These are phyloP conservation scores for Jaltomata sinuosa DNA, from an alignment of 257 asterid genomes.

Conservation along the genomic window DNA sequence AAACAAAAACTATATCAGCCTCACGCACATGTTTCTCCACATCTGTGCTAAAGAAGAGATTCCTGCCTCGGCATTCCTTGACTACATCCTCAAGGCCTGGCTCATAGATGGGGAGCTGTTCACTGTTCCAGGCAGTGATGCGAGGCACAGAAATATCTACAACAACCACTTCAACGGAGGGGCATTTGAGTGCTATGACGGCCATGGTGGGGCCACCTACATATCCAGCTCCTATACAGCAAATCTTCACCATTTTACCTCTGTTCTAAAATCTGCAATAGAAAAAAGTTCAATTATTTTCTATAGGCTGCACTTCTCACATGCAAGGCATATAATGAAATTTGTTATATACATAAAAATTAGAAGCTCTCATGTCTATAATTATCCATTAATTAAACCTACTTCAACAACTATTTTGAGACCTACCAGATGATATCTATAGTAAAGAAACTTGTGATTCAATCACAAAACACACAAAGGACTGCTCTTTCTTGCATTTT, in stretches of 20 bases:
- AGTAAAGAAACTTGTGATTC: not conserved
- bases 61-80: conserved; percentile 53
- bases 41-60: conserved; percentile 50
- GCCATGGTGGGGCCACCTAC: conserved; percentile 36
- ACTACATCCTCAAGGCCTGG: conserved; percentile 55
- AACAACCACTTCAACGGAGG: conserved; percentile 14
- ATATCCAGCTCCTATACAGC: conserved; percentile 32
- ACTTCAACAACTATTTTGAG: not conserved
- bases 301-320: not conserved
- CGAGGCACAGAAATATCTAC: conserved; percentile 23
- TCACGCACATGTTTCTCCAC: conserved; percentile 43
- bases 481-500: not conserved
- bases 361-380: not conserved
- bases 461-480: not conserved
- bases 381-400: not conserved
- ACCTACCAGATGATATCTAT: not conserved
- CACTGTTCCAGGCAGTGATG: conserved; percentile 37
- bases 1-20: conserved; percentile 46
- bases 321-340: not conserved
- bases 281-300: not conserved
- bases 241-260: conserved; percentile 23
- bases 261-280: not conserved
- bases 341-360: not conserved
- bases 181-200: conserved; percentile 26
- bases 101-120: conserved; percentile 56